These are phyloP conservation scores for Colletotrichum sp. DNA, from an alignment of 2,329 filamentous ascomycete species.

Conservation along the genomic window DNA sequence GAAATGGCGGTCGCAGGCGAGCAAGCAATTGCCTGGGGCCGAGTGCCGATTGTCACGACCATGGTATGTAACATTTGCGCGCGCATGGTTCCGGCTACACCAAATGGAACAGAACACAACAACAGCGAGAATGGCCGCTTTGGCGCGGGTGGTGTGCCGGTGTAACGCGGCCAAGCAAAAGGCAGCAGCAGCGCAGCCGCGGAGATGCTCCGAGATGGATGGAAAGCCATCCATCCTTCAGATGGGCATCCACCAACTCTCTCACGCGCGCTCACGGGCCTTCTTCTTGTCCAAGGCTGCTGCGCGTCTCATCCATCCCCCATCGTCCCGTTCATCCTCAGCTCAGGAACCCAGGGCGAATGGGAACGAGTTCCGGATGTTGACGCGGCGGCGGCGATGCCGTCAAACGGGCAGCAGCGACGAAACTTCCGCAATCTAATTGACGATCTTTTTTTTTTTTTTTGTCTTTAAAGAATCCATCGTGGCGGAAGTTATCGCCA, in stretches of 20 bases:
- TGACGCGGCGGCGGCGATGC: background rate
- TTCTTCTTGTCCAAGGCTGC: background rate
- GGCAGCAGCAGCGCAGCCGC: background rate
- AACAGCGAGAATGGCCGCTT: background rate
- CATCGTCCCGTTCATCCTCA: background rate
- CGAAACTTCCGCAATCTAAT: conserved; percentile 2
- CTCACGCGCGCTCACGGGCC: background rate
- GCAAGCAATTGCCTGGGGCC: background rate
- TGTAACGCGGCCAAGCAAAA: background rate
- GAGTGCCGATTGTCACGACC: background rate
- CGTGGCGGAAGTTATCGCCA: background rate
- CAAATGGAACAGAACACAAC: background rate
- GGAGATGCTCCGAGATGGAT: background rate
- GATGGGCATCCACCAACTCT: background rate
- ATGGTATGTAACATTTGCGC: background rate
- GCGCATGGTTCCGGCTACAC: background rate
- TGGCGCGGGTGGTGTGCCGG: background rate
- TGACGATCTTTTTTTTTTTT: background rate
- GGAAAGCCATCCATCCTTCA: background rate
- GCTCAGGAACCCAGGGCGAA: background rate
- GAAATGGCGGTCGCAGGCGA: background rate
- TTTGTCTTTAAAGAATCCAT: background rate
- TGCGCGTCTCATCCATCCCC: background rate
- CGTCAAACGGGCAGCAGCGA: background rate
- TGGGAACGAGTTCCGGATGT: background rate